Evolutionary conservation across 352 stramenopile genomes (phyloP), one percentile per base, ranked within the genome.

Genomic region (Phytopythium montanum): DNA sequence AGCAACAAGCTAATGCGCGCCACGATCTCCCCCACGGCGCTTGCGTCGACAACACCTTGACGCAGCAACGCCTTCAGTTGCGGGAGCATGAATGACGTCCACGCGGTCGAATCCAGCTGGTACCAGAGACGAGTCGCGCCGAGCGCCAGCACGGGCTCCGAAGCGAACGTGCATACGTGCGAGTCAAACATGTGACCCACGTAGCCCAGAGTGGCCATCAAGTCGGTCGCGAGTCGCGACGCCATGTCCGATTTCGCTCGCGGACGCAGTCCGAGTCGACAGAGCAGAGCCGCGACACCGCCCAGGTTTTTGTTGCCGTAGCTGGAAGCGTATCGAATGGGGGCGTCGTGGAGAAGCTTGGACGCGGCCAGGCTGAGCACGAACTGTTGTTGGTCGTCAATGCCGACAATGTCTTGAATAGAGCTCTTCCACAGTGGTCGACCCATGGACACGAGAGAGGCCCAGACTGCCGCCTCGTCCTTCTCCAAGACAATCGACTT

Each of bases 1-100:
- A 73, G 41, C 21, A 76, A 51, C 23, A 70, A 38, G n/a, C 66
- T 45, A 29, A 69, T 73, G 38, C 60, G 59, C 23, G 64, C 61
- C 12, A 70, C 57, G 18, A 70, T 33, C 31, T 64, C 61, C 1
- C 42, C 65, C 45, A 62, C 49, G 28, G 29, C 52, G 14, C 54
- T 49, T 1, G 56, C 29, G 9, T 41, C 34, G 8, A 41, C 9
- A 18, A 41, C 34, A 41, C 13, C 34, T 14, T 41, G 4, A 12
- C 34, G 8, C 34, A 41, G 34, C 34, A 41, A 18, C 34, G 4
- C 34, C 34, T 41, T 41, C 34, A 41, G 13, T 18, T 41, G 13
- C 13, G 34, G 34, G 8, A 41, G 34, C 34, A 41, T 41, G 34
- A 41, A 41, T 12, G 34, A 18, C 34, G 13, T 41, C 34, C 10